Percentiles rank a stretch among this genome's conserved stretches.
Conservation (phyloP, 441 rosid species). For the Gossypium lobatum region DNA sequence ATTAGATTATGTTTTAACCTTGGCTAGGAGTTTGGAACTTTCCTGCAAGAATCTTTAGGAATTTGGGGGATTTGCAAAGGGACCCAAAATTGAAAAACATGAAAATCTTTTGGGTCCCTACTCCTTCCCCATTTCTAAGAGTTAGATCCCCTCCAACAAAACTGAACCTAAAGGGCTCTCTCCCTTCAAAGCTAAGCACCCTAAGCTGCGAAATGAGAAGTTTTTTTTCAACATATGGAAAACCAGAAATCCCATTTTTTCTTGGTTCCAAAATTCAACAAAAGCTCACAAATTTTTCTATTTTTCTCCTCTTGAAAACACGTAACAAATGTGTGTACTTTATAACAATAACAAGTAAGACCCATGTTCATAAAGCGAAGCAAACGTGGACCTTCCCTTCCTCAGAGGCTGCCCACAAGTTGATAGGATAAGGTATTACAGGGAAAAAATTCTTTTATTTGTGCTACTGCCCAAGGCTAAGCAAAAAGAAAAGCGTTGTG, state of each 20-base stretch:
- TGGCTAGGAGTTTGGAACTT: neutral
- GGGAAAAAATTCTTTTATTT: neutral
- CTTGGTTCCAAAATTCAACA: constrained; percentile 8
- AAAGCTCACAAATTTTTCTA: neutral
- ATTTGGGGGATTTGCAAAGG: neutral
- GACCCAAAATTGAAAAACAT: neutral
- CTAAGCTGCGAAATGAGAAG: neutral
- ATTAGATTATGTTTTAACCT: neutral
- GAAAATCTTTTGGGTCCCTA: neutral
- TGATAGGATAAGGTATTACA: too few relatives aligned
- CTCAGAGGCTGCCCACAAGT: neutral
- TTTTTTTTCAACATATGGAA: neutral
- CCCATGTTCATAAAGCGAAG: neutral
- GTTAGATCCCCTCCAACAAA: neutral
- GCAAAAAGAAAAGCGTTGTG: neutral
- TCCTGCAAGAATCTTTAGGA: neutral
- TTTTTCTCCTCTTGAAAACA: neutral
- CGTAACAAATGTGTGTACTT: neutral
- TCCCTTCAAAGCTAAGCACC: constrained; percentile 2
- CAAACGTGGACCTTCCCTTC: constrained; percentile 2
- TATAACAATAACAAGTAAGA: neutral
- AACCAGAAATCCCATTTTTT: neutral
- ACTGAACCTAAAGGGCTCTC: neutral
- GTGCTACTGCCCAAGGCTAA: neutral
- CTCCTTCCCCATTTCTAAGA: neutral